These are phyloP conservation scores for Haberlea rhodopensis DNA, from an alignment of 257 asterid species.

Conservation along the genomic window DNA sequence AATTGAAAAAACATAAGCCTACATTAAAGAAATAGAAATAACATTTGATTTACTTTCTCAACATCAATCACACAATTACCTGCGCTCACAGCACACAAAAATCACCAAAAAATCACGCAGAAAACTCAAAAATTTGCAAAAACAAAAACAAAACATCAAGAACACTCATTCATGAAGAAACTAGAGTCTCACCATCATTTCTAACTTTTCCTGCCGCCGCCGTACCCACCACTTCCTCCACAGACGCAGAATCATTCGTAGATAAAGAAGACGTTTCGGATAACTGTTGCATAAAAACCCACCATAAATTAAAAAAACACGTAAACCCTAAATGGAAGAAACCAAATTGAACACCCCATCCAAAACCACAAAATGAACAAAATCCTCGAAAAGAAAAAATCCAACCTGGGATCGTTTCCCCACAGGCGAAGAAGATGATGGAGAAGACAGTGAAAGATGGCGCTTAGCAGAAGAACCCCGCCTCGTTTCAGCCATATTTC, in stretches of 20 bases:
- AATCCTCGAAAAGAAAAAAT: conserved; percentile 15
- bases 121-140: not conserved
- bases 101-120: not conserved
- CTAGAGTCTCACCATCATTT: conserved; percentile 34
- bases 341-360: too few relatives aligned
- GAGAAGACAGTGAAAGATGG: conserved; percentile 38
- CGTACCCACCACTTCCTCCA: conserved; percentile 36
- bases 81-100: conserved; percentile 25
- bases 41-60: conserved; percentile 52
- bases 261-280: conserved; percentile 69
- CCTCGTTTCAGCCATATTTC: conserved; percentile 80
- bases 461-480: conserved; percentile 84
- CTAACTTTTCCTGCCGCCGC: conserved; percentile 35
- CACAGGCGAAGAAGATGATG: conserved; percentile 52
- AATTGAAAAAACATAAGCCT: conserved; percentile 15
- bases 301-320: conserved; percentile 27
- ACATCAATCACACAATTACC: conserved; percentile 39
- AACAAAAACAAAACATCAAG: not conserved
- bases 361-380: too few relatives aligned
- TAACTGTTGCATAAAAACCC: conserved; percentile 54
- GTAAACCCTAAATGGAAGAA: not conserved
- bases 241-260: conserved; percentile 44
- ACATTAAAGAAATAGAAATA: conserved; percentile 76
- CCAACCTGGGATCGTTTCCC: conserved; percentile 89
- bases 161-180: conserved; percentile 14